A percentile compares a stretch with the other conserved stretches of the same genome.
Evolutionary conservation across 73 alveolate species (phyloP).

Genomic region (Durusdinium trenchii): DNA sequence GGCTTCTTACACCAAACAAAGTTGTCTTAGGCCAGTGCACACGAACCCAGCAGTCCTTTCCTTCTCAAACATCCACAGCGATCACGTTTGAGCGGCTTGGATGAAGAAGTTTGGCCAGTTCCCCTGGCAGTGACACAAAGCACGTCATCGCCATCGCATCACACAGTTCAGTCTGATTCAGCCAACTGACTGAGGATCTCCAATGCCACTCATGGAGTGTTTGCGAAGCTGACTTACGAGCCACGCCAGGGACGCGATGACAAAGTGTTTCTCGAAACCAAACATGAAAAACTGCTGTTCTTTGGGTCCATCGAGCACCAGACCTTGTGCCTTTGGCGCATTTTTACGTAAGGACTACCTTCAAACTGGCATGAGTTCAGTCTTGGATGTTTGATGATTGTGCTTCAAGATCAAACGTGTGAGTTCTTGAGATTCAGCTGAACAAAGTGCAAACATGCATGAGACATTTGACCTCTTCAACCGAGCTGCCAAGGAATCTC

Average conservation of each 20-base stretch:
- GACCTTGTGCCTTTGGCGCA: constrained; percentile 52
- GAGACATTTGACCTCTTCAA: not conserved
- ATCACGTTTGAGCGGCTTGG: constrained; percentile 9
- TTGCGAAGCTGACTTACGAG: constrained; percentile 30
- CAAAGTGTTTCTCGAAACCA: constrained; percentile 45
- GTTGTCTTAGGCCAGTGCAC: constrained; percentile 57
- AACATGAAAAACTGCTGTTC: not conserved
- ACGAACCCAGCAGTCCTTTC: constrained; percentile 21
- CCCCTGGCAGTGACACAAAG: no score
- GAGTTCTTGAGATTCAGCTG: not conserved
- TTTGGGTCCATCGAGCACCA: constrained; percentile 84
- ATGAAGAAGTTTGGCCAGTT: no score
- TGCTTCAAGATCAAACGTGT: not conserved
- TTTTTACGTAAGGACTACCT: no score
- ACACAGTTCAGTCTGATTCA: not conserved
- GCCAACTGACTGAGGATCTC: constrained; percentile 20
- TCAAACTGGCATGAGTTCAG: no score
- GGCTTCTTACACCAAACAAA: constrained; percentile 36
- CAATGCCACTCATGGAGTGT: constrained; percentile 46
- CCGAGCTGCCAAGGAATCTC: not conserved
- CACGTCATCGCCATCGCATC: not conserved
- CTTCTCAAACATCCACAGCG: constrained; percentile 19
- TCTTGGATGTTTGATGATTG: not conserved
- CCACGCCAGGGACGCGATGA: constrained; percentile 67
- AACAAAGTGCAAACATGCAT: not conserved